phyloP scores from a whole-genome alignment of 1,284 basidiomycete genomes.

The Salmacisia buchloeana region DNA sequence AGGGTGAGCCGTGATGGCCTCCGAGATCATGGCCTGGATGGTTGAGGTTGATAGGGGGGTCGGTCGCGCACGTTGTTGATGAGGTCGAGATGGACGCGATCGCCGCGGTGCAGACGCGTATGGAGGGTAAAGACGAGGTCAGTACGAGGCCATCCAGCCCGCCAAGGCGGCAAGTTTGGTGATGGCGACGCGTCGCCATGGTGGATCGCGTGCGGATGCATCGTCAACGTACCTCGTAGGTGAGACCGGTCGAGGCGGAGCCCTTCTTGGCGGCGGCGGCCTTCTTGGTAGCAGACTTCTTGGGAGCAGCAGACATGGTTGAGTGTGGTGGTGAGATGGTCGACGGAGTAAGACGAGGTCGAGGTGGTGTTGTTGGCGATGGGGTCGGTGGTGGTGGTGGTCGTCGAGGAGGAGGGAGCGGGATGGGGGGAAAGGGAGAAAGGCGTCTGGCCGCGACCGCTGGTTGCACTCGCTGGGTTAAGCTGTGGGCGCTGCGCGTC shows the following conservation, averaged over 20 bases:
- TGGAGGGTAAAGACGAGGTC: not conserved
- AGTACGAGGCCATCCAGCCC: not conserved
- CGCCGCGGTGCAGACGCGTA: conserved; percentile 1
- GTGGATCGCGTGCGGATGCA: not conserved
- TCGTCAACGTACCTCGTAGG: conserved; percentile 20
- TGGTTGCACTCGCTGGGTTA: not conserved
- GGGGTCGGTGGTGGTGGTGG: not conserved
- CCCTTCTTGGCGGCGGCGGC: conserved; percentile 19
- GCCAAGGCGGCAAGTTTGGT: not conserved
- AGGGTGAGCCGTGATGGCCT: conserved; percentile 70
- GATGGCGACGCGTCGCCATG: not conserved
- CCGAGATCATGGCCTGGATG: conserved; percentile 53
- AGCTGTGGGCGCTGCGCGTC: not conserved
- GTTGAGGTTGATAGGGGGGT: not conserved
- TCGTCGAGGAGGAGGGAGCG: not conserved
- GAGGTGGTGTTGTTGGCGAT: not conserved
- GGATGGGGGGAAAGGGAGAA: not conserved
- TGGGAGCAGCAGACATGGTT: conserved; percentile 9
- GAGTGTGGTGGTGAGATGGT: not conserved
- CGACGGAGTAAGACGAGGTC: not conserved
- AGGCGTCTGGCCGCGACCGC: no score
- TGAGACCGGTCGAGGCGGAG: conserved; percentile 10
- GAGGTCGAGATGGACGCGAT: not conserved
- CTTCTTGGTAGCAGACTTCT: conserved; percentile 38
- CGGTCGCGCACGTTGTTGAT: no score